Evolutionary conservation across 179 eudicot species (phyloP), one percentile per base, ranked within the genome.

Genomic region (Silene vulgaris): DNA sequence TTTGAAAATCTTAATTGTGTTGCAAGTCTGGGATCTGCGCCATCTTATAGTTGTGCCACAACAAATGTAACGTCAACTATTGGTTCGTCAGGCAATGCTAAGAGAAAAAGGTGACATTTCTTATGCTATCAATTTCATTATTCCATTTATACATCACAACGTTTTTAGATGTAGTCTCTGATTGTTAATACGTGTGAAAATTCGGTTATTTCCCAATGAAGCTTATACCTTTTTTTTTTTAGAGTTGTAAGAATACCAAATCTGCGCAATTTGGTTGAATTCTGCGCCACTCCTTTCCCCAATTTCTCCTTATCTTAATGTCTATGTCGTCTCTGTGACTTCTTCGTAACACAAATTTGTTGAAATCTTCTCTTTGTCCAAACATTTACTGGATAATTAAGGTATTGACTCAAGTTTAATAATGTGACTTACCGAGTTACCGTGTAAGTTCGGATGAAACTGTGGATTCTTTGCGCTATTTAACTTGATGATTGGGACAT

Each of bases 81-180:
- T 79, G 88, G 85, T 77, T 52, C 88, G 21, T 79, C 92, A 8
- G 74, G 74, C 57, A 79, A 78, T 57, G 88, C 81, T 74, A 89
- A 82, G 83, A 87, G 88, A 77, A 93, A 78, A 82, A 89, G 99
- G 97, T 92, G 11, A 6, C 21, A 14, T 16, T 65, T 75, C 54
- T 54, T 35, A 32, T 16, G 30, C 73, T 54, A 16, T 30, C n/a
- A 11, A 1, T 52, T 65, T 28, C 50, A 12, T 75, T 65, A n/a
- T 50, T 64, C 30, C 52, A 26, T 75, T 52, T 71, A 63, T 52
- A 14, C 73, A 21, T 20, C 17, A n/a, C 30, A 23, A 26, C 20
- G 2, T 54, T 52, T 26, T 23, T 14, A 11, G 54, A 52, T 20
- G 29, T 71, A 14, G 3, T 71, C 35, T 12, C 35, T 48, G 62